These are phyloP conservation scores for Berberis thunbergii DNA, from an alignment of 164 flowering plant species.

Conservation along the genomic window DNA sequence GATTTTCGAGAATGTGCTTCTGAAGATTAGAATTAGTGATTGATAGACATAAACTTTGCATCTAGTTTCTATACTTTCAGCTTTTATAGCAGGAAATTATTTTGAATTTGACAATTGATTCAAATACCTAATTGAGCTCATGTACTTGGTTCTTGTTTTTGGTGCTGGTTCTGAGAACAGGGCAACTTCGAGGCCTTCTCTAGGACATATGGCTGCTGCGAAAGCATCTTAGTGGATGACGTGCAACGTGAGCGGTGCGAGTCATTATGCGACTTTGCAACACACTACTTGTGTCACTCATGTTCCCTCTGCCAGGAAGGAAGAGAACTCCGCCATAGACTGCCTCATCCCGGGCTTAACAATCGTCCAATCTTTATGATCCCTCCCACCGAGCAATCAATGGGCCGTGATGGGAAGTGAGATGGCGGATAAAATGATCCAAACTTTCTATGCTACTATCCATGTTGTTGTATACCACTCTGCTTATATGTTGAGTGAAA, in stretches of 20 bases:
- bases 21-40: too few species aligned
- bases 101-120: too few species aligned
- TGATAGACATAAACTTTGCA: too few species aligned
- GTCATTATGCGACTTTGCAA: conserved; percentile 66
- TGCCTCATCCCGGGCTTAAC: conserved; percentile 80
- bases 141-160: too few species aligned
- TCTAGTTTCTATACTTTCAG: too few species aligned
- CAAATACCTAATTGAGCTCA: too few species aligned
- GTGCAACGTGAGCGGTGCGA: conserved; percentile 68
- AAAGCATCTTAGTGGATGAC: conserved; percentile 56
- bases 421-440: background rate
- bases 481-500: too few species aligned
- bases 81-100: too few species aligned
- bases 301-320: conserved; percentile 97
- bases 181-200: conserved; percentile 75
- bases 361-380: conserved; percentile 63
- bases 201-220: conserved; percentile 73
- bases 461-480: too few species aligned
- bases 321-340: conserved; percentile 78
- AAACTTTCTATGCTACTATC: too few species aligned
- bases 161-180: conserved; percentile 24
- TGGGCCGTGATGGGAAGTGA: conserved; percentile 47
- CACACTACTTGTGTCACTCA: conserved; percentile 72
- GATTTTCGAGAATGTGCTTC: too few species aligned
- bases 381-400: conserved; percentile 72